Evolutionary conservation across 2,329 filamentous ascomycete genomes (phyloP), one percentile per base, ranked within the genome.

Genomic region (Coniochaeta ligniaria): DNA sequence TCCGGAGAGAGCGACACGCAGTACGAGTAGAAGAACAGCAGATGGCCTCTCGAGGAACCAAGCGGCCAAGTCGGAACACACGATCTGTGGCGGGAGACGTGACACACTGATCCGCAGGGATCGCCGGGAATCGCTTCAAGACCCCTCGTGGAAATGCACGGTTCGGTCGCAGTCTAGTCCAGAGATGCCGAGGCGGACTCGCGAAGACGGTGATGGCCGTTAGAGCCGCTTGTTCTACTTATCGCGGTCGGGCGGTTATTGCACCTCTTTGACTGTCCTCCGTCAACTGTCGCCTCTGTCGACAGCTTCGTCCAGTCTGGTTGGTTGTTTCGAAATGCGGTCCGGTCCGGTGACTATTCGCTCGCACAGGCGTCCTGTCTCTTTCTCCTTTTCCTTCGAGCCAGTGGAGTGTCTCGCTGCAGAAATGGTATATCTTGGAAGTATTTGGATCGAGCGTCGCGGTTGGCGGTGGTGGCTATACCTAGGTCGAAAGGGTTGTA

Each of bases 21-120:
- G n/a, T 24, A 52, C 24, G 26, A 52, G 14, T 12, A 26, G 22
- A 8, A 47, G 20, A 47, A 26, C 20, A 26, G 26, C 22, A 52
- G 26, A 52, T 47, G n/a, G n/a, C 43, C 22, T 14, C 20, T 47
- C 20, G 43, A 22, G 20, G 14, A 6, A n/a, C 24, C 43, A 24
- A 14, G 43, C 43, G 16, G 9, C 22, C 20, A 31, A 38, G 31
- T 8, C 28, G 31, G 35, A 38, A 36, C n/a, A 38, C 50, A 22
- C 54, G 54, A 57, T 57, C 33, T 57, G 31, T 12, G 31, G 28
- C 35, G 31, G 54, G 31, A 57, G 54, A 57, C 31, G 54, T 57
- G 54, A 57, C 54, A 57, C 54, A 57, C 54, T 57, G 31, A 57
- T 35, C 35, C 31, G 35, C 54, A 38, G 54, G 20, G 54, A 57